Evolutionary conservation across 768 basidiomycete species (phyloP).

Genomic region (Podaxis carcinomalis): DNA sequence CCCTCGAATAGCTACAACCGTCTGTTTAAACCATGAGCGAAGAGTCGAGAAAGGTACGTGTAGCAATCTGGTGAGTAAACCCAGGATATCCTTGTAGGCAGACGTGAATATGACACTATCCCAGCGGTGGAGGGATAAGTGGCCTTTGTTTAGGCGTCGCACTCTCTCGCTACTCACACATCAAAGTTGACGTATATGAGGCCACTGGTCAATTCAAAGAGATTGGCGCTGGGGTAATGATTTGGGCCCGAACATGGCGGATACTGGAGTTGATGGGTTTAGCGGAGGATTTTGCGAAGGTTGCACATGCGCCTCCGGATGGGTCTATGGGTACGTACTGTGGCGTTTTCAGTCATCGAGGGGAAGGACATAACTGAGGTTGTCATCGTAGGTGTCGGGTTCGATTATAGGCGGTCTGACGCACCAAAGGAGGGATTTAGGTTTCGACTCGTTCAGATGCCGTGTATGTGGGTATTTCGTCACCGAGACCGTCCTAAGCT

Average conservation of each 20-base stretch:
- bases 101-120: not conserved
- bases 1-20: not conserved
- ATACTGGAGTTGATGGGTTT: slow-evolving; percentile 41
- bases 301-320: slow-evolving; percentile 29
- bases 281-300: slow-evolving; percentile 24
- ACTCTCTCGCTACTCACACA: slow-evolving; percentile 31
- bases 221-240: slow-evolving; percentile 44
- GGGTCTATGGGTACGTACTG: slow-evolving; percentile 22
- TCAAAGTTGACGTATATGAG: slow-evolving; percentile 44
- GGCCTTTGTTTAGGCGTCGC: slow-evolving; percentile 36
- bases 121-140: slow-evolving; percentile 35
- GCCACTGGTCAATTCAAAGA: slow-evolving; percentile 42
- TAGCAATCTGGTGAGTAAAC: slow-evolving; percentile 18
- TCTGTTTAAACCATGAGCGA: not conserved
- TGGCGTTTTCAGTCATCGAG: slow-evolving; percentile 2
- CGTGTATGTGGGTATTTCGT: slow-evolving; percentile 22
- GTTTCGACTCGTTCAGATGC: slow-evolving; percentile 29
- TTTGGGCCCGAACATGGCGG: slow-evolving; percentile 43
- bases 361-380: not conserved
- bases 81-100: no score
- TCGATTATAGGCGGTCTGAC: slow-evolving; percentile 44
- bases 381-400: slow-evolving; percentile 31
- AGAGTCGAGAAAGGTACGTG: slow-evolving; percentile 8
- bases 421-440: slow-evolving; percentile 18
- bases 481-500: slow-evolving; percentile 15